Evolutionary conservation across 2,329 filamentous ascomycete genomes (phyloP).

Genomic region (Ophiostoma ulmi): DNA sequence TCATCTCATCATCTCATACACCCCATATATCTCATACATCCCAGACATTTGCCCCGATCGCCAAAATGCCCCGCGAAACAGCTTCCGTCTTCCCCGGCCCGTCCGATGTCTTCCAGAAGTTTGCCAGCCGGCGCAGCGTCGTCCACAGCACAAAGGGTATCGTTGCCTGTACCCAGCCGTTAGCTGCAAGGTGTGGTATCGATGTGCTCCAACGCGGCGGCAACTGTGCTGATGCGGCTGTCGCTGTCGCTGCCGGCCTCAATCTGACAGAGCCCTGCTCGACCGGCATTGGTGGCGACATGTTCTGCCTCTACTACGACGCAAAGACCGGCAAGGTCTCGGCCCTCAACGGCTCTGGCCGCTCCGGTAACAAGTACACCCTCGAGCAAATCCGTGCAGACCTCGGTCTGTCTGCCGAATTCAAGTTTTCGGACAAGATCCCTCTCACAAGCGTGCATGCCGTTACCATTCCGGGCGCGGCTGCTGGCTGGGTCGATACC

Average conservation of each 20-base stretch:
- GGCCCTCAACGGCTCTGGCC: slow-evolving; percentile 89
- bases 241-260: slow-evolving; percentile 85
- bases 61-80: slow-evolving; percentile 45
- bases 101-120: slow-evolving; percentile 49
- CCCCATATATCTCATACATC: too few species aligned
- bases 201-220: slow-evolving; percentile 80
- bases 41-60: neutral
- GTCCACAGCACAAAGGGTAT: slow-evolving; percentile 92
- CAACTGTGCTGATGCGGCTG: slow-evolving; percentile 94
- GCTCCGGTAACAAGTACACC: slow-evolving; percentile 63
- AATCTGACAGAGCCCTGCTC: slow-evolving; percentile 91
- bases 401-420: slow-evolving; percentile 53
- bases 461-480: slow-evolving; percentile 82
- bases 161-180: slow-evolving; percentile 80
- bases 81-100: slow-evolving; percentile 44
- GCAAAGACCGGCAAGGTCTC: slow-evolving; percentile 75
- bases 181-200: slow-evolving; percentile 83
- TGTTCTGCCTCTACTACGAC: slow-evolving; percentile 93
- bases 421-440: slow-evolving; percentile 37
- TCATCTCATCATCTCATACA: too few species aligned
- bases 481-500: slow-evolving; percentile 89
- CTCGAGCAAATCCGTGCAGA: slow-evolving; percentile 66
- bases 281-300: slow-evolving; percentile 93
- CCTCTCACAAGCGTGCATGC: slow-evolving; percentile 72
- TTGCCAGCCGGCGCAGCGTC: slow-evolving; percentile 74